Evolutionary conservation across 805 yeast genomes (phyloP).

Genomic region (Myxozyma lipomycoides): DNA sequence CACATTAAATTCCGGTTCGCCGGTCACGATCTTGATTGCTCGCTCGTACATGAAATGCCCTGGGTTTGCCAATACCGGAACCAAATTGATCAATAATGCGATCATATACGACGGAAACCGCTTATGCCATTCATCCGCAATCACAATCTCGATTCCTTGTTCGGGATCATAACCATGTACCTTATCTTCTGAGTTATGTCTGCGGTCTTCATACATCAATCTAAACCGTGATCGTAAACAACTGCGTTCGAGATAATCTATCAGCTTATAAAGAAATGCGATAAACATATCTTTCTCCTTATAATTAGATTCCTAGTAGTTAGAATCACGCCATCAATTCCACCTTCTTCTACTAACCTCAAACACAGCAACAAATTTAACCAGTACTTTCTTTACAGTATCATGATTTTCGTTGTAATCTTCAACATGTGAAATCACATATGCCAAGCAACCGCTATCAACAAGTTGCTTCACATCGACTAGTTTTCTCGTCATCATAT

Average conservation of each 20-base stretch:
- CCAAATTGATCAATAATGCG: conserved; percentile 51
- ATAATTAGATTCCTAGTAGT: conserved; percentile 41
- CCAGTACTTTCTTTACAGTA: conserved; percentile 7
- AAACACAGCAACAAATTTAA: neutral
- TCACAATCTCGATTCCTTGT: neutral
- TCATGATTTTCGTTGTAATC: neutral
- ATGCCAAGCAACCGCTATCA: conserved; percentile 54
- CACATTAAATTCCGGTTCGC: conserved; percentile 1
- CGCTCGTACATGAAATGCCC: conserved; percentile 66
- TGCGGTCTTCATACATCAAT: neutral
- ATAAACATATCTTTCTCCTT: conserved; percentile 57
- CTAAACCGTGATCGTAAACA: neutral
- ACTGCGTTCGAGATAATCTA: conserved; percentile 29
- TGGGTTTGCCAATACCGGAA: conserved; percentile 61
- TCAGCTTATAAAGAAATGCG: conserved; percentile 45
- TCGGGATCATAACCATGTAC: neutral
- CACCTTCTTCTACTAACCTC: conserved; percentile 9
- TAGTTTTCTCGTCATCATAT: conserved; percentile 23
- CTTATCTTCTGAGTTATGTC: neutral
- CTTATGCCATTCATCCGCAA: no score
- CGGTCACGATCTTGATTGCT: conserved; percentile 33
- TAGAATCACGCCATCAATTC: neutral
- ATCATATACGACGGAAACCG: conserved; percentile 49
- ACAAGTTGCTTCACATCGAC: conserved; percentile 55
- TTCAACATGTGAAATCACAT: conserved; percentile 42